A percentile compares a stretch with the other conserved stretches of the same genome.
Conservation (phyloP, 345 rosid species). For the Arabidopsis arenosa region DNA sequence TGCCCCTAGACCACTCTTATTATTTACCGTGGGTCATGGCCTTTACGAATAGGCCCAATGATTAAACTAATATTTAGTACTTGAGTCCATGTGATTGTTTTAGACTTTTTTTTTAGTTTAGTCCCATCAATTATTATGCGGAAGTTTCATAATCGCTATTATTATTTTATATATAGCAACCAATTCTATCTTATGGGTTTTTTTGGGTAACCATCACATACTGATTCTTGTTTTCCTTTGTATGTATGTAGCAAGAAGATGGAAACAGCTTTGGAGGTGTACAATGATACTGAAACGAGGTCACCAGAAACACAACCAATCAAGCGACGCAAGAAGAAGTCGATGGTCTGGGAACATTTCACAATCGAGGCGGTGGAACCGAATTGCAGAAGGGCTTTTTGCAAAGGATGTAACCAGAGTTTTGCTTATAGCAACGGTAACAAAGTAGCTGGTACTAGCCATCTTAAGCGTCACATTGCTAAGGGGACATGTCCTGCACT, state of each 20-base stretch:
- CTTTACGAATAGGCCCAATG: constrained; percentile 24
- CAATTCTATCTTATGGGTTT: neutral
- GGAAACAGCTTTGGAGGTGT: constrained; percentile 37
- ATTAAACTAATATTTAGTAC: neutral
- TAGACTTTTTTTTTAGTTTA: neutral
- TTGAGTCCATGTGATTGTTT: neutral
- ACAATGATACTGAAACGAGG: constrained; percentile 33
- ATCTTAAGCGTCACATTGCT: constrained; percentile 89
- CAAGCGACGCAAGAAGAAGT: constrained; percentile 64
- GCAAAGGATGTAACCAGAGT: constrained; percentile 95
- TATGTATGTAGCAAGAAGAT: constrained; percentile 18
- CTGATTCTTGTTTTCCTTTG: neutral
- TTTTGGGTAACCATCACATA: neutral
- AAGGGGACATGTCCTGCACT: constrained; percentile 87
- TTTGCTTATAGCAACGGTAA: constrained; percentile 97
- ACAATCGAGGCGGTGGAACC: constrained; percentile 73
- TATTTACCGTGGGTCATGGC: constrained; percentile 24
- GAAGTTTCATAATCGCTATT: neutral
- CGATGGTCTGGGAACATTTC: constrained; percentile 92
- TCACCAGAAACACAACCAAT: constrained; percentile 34
- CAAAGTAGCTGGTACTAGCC: constrained; percentile 96
- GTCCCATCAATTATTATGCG: neutral
- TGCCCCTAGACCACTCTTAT: neutral
- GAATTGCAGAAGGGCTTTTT: constrained; percentile 82
- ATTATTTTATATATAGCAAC: neutral